Evolutionary conservation across 495 filamentous ascomycete genomes (phyloP).

Genomic region (Neurospora sp.): DNA sequence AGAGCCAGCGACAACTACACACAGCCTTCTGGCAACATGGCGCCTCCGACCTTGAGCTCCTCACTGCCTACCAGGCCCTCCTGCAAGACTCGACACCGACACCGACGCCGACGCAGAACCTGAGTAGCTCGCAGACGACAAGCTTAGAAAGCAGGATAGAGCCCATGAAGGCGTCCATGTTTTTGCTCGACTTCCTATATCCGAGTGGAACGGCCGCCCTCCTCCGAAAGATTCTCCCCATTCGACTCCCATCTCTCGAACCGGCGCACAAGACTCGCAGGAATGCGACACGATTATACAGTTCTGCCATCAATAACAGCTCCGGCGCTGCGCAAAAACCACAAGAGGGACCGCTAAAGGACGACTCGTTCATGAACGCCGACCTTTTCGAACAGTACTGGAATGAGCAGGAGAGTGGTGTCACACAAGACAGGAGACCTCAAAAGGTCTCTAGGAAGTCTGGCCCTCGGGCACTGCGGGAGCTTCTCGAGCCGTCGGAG

Average conservation of each 20-base stretch:
- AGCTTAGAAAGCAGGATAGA: conserved; percentile 12
- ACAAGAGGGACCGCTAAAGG: neutral
- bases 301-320: neutral
- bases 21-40: conserved; percentile 60
- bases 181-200: conserved; percentile 56
- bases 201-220: conserved; percentile 43
- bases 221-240: conserved; percentile 28
- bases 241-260: conserved; percentile 6
- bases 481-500: conserved; percentile 1
- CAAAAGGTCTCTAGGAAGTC: neutral
- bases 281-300: conserved; percentile 10
- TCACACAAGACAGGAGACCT: neutral
- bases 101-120: conserved; percentile 2
- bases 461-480: neutral
- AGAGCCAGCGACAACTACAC: conserved; percentile 52
- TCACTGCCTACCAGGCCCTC: conserved; percentile 34
- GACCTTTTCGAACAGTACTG: neutral
- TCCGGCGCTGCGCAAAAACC: neutral
- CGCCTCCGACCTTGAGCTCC: conserved; percentile 45
- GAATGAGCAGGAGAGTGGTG: neutral
- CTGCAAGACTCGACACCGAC: conserved; percentile 13
- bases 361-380: neutral
- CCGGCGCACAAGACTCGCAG: neutral
- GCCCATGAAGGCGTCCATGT: conserved; percentile 27
- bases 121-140: conserved; percentile 1